Evolutionary conservation across 2,329 filamentous ascomycete genomes (phyloP), one percentile per base, ranked within the genome.

Genomic region (Gyromitra esculenta): DNA sequence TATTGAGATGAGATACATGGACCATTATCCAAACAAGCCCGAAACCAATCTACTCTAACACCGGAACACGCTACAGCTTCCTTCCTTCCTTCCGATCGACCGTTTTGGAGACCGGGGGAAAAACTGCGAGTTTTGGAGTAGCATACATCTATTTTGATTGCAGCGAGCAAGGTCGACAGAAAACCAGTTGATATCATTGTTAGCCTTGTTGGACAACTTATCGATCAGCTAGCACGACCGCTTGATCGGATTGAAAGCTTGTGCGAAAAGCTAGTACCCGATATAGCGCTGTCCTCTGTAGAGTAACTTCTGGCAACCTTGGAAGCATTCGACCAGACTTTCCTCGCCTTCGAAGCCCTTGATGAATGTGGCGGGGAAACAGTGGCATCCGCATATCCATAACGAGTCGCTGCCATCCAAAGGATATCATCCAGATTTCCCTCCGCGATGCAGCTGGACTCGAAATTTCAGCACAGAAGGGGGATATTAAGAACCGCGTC

Each of bases 61-160:
- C 18, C 1, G 2, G 6, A 8, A 15, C n/a, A 6, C 6, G n/a
- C 13, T 54, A 67, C 15, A 70, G 54, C 25, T 70, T 41, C 7
- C 35, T 57, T n/a, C 11, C 25, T 70, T 41, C 7, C 35, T 57
- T n/a, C 11, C 59, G 2, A 69, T 69, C 25, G 66, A 69, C 5
- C 52, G 48, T n/a, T 39, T 60, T 4, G 52, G 45, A 25, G 21
- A n/a, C 25, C 45, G 15, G 50, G 48, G 15, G 18, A 7, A 7
- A 35, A 54, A 21, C 31, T 8, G 63, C 45, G n/a, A 56, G 54
- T 50, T 45, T 45, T 15, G 66, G 39, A 1, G 21, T 59, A 18
- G 66, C 52, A 11, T 69, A 59, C n/a, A 43, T 69, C 6, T 69
- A 69, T 43, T 69, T 69, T 13, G 52, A 69, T n/a, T 48, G 59